Conservation (phyloP, 2,329 filamentous ascomycete genomes). For the Cladophialophora immunda region DNA sequence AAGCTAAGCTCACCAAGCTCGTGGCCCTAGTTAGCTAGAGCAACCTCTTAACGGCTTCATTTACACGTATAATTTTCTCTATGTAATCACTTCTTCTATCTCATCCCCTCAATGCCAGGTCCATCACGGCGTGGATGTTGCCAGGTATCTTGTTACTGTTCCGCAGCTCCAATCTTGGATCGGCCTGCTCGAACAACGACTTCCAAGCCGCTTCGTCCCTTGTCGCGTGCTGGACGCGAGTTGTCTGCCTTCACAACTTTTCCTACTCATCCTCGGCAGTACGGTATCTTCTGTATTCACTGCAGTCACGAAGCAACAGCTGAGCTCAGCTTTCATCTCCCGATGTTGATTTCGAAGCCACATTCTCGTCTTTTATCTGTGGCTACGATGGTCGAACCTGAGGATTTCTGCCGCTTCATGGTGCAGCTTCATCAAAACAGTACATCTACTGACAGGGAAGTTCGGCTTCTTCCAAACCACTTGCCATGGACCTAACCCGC, state of each 20-base stretch:
- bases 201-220: conserved; percentile 36
- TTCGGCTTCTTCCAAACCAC: conserved; percentile 51
- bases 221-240: neutral
- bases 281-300: neutral
- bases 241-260: neutral
- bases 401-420: conserved; percentile 40
- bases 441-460: conserved; percentile 46
- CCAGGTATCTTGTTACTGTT: conserved; percentile 27
- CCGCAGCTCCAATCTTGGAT: conserved; percentile 32
- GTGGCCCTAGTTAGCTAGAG: neutral
- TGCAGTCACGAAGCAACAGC: neutral
- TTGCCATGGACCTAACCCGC: conserved; percentile 44
- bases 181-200: conserved; percentile 29
- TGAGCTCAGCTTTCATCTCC: neutral
- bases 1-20: neutral
- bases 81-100: neutral
- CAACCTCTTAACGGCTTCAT: neutral
- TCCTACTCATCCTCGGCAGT: neutral
- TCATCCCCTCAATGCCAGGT: conserved; percentile 25
- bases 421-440: conserved; percentile 46
- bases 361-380: conserved; percentile 9
- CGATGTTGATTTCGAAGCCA: conserved; percentile 11
- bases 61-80: no score
- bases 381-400: conserved; percentile 37
- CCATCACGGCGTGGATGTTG: conserved; percentile 31